Percentiles rank a stretch among this genome's conserved stretches.
Evolutionary conservation across 768 basidiomycete species (phyloP).

Genomic region (Auriculariales sp.): DNA sequence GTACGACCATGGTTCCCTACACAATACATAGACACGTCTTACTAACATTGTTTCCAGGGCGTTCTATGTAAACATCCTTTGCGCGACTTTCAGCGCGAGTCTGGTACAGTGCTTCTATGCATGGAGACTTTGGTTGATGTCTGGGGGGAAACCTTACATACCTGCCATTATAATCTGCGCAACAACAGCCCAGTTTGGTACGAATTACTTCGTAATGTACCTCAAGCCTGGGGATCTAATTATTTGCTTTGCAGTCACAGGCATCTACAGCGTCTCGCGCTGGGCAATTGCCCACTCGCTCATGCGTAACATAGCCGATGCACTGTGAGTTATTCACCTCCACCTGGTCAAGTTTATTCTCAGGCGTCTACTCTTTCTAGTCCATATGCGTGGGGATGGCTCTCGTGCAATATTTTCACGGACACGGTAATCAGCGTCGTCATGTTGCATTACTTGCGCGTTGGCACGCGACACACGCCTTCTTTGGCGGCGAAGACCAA

Average conservation of each 20-base stretch:
- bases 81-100: not conserved
- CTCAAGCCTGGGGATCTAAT: no score
- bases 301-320: not conserved
- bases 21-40: not conserved
- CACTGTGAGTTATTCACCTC: no score
- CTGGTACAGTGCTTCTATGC: not conserved
- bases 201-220: no score
- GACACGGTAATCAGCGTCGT: not conserved
- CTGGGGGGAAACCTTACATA: not conserved
- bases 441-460: not conserved
- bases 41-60: no score
- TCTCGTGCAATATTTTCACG: not conserved
- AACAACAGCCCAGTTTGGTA: not conserved
- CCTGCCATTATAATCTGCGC: not conserved
- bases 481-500: no score
- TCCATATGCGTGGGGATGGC: not conserved
- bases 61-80: not conserved
- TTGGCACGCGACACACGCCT: no score
- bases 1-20: no score
- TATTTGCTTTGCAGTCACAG: not conserved
- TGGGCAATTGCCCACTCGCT: not conserved
- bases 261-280: not conserved
- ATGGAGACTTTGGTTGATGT: not conserved
- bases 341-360: no score
- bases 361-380: no score